Evolutionary conservation across 345 rosid species (phyloP), one percentile per base, ranked within the genome.

Genomic region (Rhizophora apiculata): DNA sequence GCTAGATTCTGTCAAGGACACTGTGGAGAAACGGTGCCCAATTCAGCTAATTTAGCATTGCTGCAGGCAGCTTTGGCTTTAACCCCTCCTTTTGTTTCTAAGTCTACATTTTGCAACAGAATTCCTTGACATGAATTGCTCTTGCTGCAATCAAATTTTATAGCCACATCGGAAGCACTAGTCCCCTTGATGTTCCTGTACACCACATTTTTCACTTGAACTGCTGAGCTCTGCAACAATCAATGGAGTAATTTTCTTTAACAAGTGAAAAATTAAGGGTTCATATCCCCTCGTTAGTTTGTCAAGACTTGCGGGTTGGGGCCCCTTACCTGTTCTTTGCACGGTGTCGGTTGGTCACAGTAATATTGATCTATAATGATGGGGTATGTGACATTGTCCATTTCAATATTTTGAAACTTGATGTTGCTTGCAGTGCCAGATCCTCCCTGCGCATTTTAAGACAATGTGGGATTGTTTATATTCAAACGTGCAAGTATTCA

Each of bases 321-420:
- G 18, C 4, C 20, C 26, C 31, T 43, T 19, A 89, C 98, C 84
- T 87, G 80, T 64, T 84, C 48, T 67, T 83, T 75, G 90, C 98
- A 94, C 0, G 92, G 83, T 62, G 82, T 61, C 36, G 71, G 65
- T 65, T 87, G 88, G 80, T 94, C 97, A 69, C 98, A 91, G 69
- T 94, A 94, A 70, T 82, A 65, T 48, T 94, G 98, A 63, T 91
- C 92, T 62, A 94, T 86, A 31, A 94, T 88, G 49, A 94, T 94
- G 15, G 98, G 97, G 75, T 94, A 85, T 68, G 63, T 73, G 46
- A 94, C 98, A 22, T 91, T 85, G 1, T 76, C 20, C 97, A 94
- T 91, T 36, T 72, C 76, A 19, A 94, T 81, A 68, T 94, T 88
- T 62, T 85, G 84, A 56, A 94, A 94, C 46, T 60, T 80, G 68